Conservation (phyloP, 169 alveolate genomes). For the Perkinsus marinus region DNA sequence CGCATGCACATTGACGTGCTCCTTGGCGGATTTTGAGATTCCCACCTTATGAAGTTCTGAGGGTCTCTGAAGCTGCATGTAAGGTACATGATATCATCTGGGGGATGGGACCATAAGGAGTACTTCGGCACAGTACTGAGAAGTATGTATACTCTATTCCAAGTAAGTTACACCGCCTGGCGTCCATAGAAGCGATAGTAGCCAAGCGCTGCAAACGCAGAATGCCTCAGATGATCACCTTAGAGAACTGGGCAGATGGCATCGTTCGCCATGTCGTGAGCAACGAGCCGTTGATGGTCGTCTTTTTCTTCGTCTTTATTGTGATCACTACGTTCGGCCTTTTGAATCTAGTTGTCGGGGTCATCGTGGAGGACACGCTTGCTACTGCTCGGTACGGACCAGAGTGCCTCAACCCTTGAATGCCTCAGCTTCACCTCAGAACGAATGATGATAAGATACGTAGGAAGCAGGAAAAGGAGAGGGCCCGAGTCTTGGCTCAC, state of each 20-base stretch:
- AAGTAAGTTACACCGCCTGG: neutral
- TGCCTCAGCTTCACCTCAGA: neutral
- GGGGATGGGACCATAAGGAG: neutral
- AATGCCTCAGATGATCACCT: neutral
- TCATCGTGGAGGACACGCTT: neutral
- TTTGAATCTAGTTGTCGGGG: neutral
- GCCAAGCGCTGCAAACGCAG: no score
- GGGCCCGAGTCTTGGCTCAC: neutral
- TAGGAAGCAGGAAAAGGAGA: neutral
- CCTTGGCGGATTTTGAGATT: no score
- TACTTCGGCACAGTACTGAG: neutral
- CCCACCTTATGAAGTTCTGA: no score
- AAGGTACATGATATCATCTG: neutral
- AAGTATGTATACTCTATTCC: neutral
- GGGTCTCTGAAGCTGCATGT: neutral
- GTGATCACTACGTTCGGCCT: neutral
- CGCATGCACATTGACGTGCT: no score
- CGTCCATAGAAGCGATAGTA: no score
- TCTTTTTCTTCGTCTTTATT: neutral
- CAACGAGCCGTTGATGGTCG: neutral
- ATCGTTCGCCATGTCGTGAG: constrained; percentile 3
- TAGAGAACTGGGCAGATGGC: constrained; percentile 1
- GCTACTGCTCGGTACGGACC: neutral
- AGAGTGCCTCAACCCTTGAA: neutral
- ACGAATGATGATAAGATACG: neutral